These are phyloP conservation scores for Stemphylium beticola DNA, from an alignment of 2,329 filamentous ascomycete species.

Conservation along the genomic window DNA sequence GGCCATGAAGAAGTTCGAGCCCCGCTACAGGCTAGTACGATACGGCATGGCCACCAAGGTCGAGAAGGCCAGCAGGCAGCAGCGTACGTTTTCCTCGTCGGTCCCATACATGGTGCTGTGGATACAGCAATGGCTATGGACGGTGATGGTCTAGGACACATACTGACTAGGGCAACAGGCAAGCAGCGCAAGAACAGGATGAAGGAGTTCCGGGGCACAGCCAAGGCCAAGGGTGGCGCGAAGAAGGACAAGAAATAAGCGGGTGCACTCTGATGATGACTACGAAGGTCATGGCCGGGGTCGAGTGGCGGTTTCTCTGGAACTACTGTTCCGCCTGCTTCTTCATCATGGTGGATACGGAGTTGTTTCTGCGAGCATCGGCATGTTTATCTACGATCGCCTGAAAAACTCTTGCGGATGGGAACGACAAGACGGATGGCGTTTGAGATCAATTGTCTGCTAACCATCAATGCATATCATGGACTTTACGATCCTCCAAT, in stretches of 20 bases:
- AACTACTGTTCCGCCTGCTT: conserved; percentile 40
- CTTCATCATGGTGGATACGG: conserved; percentile 43
- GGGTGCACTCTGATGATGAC: conserved; percentile 38
- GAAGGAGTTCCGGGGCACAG: conserved; percentile 97
- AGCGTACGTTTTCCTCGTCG: conserved; percentile 75
- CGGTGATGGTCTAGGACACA: conserved; percentile 15
- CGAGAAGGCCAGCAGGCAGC: conserved; percentile 97
- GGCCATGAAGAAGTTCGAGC: conserved; percentile 99
- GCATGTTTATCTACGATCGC: conserved; percentile 49
- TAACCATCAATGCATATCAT: conserved; percentile 52
- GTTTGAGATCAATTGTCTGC: conserved; percentile 49
- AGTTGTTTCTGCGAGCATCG: conserved; percentile 44
- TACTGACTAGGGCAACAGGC: conserved; percentile 66
- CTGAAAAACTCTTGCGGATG: conserved; percentile 48
- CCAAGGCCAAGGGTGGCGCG: conserved; percentile 95
- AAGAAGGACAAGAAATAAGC: conserved; percentile 80
- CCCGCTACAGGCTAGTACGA: conserved; percentile 93
- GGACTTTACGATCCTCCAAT: conserved; percentile 40
- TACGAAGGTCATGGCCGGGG: conserved; percentile 39
- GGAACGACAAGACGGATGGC: conserved; percentile 48
- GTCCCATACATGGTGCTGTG: conserved; percentile 10
- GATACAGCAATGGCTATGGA: conserved; percentile 11
- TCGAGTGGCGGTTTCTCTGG: conserved; percentile 43
- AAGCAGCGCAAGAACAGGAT: conserved; percentile 99
- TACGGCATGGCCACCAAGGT: conserved; percentile 92